Evolutionary conservation across 2,329 filamentous ascomycete genomes (phyloP), one percentile per base, ranked within the genome.

Genomic region (Zasmidium angulare): DNA sequence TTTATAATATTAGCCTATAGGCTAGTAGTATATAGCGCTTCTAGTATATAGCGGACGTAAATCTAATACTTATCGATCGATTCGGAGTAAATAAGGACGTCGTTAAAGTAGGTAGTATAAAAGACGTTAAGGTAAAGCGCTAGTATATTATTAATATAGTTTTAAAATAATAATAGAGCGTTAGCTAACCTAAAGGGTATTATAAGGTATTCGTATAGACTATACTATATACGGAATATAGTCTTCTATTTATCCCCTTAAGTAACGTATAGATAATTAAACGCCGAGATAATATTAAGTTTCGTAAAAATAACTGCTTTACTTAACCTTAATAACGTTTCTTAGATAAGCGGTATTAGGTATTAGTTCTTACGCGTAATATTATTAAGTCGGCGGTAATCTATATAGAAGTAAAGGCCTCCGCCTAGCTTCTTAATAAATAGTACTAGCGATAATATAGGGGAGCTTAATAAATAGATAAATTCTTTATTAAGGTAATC

Each of bases 51-150:
- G 48, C 61, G 21, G n/a, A 72, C 59, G 50, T 72, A 49, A 36
- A 66, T 40, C 1, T 55, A 31, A 62, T 75, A 55, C 59, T 74
- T 43, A n/a, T n/a, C n/a, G n/a, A n/a, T n/a, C n/a, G n/a, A n/a
- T 50, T 70, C 57, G 9, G 53, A 14, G 60, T 68, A 75, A 14
- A 75, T 65, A 14, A 70, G 51, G 19, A 70, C 66, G 48, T 73
- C 50, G 53, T 73, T 55, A 9, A 74, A 7, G 53, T 71, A 72
- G 17, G 56, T n/a, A n/a, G n/a, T n/a, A n/a, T n/a, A n/a, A n/a
- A n/a, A n/a, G n/a, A n/a, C n/a, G n/a, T n/a, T n/a, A 56, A 74
- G 53, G 48, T 63, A 62, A 29, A 68, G 59, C 24, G 49, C 9
- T 48, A 73, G 50, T 4, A 24, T 4, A n/a, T n/a, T n/a, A n/a